Evolutionary conservation across 768 basidiomycete genomes (phyloP).

Genomic region (Coprinopsis strossmayeri): DNA sequence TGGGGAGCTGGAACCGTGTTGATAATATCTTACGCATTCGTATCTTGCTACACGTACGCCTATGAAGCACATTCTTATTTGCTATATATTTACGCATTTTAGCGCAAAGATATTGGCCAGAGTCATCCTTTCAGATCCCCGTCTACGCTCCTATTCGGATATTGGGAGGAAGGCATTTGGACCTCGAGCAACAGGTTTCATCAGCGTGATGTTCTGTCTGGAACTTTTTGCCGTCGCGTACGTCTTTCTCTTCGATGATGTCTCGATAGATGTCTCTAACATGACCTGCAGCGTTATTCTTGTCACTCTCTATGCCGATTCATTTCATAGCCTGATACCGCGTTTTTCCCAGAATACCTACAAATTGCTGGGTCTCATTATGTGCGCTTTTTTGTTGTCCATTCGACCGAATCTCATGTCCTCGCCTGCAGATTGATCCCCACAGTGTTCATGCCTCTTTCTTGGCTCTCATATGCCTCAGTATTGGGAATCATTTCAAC

Average conservation of each 20-base stretch:
- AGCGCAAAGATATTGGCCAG: slow-evolving; percentile 85
- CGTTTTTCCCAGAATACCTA: slow-evolving; percentile 60
- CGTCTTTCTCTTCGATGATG: slow-evolving; percentile 12
- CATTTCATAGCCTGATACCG: slow-evolving; percentile 69
- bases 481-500: slow-evolving; percentile 81
- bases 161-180: slow-evolving; percentile 90
- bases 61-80: background rate
- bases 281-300: slow-evolving; percentile 60
- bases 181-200: slow-evolving; percentile 53
- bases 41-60: slow-evolving; percentile 87
- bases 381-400: slow-evolving; percentile 40
- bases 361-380: slow-evolving; percentile 64
- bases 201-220: slow-evolving; percentile 73
- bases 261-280: background rate
- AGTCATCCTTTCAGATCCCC: slow-evolving; percentile 64
- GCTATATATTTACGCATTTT: slow-evolving; percentile 1
- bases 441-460: slow-evolving; percentile 79
- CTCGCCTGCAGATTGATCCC: slow-evolving; percentile 58
- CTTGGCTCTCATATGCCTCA: slow-evolving; percentile 83
- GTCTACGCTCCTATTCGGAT: slow-evolving; percentile 79
- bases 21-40: slow-evolving; percentile 66
- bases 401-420: slow-evolving; percentile 4
- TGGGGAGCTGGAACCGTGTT: slow-evolving; percentile 77
- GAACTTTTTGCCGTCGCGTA: slow-evolving; percentile 83
- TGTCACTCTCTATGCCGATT: slow-evolving; percentile 87